Conservation (phyloP, 208 protist species). For the Novymonas esmeraldas region DNA sequence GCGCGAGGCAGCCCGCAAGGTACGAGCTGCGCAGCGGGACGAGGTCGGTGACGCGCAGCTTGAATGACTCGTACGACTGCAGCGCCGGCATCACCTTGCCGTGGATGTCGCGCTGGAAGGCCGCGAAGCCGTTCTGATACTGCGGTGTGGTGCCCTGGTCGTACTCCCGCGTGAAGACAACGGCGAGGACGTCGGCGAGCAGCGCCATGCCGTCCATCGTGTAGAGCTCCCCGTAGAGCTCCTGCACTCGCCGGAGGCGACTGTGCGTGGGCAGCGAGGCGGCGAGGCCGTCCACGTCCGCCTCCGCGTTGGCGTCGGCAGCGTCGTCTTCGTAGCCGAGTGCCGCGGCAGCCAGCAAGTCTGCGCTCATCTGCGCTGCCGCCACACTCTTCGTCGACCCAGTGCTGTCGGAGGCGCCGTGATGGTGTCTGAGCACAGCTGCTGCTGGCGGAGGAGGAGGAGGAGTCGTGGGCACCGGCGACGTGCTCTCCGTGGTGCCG, state of each 20-base stretch:
- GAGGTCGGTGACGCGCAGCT: conserved; percentile 27
- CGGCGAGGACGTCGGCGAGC: conserved; percentile 43
- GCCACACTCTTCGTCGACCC: too few species aligned
- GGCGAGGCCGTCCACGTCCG: not conserved
- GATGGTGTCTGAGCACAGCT: not conserved
- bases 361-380: not conserved
- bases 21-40: conserved; percentile 63
- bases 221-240: conserved; percentile 57
- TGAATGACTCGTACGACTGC: conserved; percentile 40
- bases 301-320: not conserved
- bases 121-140: conserved; percentile 29
- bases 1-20: conserved; percentile 53
- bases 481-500: not conserved
- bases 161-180: conserved; percentile 73
- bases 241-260: conserved; percentile 34
- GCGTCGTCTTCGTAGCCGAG: not conserved
- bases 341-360: not conserved
- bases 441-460: not conserved
- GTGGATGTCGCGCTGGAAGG: conserved; percentile 42
- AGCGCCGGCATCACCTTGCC: conserved; percentile 32
- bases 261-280: not conserved
- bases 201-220: conserved; percentile 50
- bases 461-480: conserved; percentile 4
- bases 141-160: conserved; percentile 16
- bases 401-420: not conserved